Evolutionary conservation across 345 rosid genomes (phyloP).

Genomic region (Noccaea caerulescens): DNA sequence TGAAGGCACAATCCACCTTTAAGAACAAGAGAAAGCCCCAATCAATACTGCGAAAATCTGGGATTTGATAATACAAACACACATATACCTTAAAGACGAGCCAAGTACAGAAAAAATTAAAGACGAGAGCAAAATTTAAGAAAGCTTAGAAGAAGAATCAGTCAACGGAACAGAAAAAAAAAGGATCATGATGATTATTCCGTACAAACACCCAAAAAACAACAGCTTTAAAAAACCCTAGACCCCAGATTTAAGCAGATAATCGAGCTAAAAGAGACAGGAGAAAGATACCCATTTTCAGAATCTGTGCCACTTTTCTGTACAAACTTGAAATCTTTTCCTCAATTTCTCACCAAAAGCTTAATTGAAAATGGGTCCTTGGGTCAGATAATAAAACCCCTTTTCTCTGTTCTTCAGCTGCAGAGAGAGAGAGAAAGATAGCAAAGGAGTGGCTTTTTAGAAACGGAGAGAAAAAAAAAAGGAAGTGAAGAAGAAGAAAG

Average conservation of each 20-base stretch:
- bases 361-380: slow-evolving; percentile 51
- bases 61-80: slow-evolving; percentile 18
- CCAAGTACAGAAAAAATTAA: slow-evolving; percentile 31
- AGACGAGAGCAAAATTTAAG: slow-evolving; percentile 37
- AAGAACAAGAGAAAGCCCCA: slow-evolving; percentile 28
- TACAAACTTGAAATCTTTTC: slow-evolving; percentile 49
- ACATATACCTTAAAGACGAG: slow-evolving; percentile 31
- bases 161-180: slow-evolving; percentile 56
- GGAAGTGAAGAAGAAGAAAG: slow-evolving; percentile 44
- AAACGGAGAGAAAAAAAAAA: slow-evolving; percentile 32
- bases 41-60: neutral
- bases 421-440: slow-evolving; percentile 42
- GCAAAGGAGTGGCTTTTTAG: slow-evolving; percentile 44
- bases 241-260: slow-evolving; percentile 60
- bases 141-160: slow-evolving; percentile 50
- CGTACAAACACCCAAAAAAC: slow-evolving; percentile 49
- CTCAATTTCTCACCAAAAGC: slow-evolving; percentile 49
- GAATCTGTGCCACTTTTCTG: slow-evolving; percentile 74
- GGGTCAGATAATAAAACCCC: slow-evolving; percentile 42
- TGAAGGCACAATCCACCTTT: slow-evolving; percentile 27
- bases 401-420: slow-evolving; percentile 45
- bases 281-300: slow-evolving; percentile 78
- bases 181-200: slow-evolving; percentile 58
- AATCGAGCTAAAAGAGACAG: slow-evolving; percentile 52
- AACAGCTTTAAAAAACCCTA: slow-evolving; percentile 60